These are phyloP conservation scores for Rosa chinensis DNA, from an alignment of 306 rosid genomes.

Conservation along the genomic window DNA sequence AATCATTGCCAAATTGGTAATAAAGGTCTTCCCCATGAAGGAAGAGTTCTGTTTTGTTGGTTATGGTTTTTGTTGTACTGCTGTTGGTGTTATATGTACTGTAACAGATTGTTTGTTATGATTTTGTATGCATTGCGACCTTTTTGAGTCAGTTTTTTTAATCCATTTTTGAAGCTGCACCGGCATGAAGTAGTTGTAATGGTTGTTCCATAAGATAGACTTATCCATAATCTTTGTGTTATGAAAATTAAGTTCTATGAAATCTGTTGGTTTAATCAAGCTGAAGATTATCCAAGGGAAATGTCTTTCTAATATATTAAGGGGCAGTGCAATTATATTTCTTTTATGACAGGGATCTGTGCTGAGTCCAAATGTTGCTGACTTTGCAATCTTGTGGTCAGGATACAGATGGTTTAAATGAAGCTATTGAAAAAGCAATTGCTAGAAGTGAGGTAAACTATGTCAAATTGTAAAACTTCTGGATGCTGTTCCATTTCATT, in stretches of 20 bases:
- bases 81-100: not conserved
- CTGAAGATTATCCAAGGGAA: slow-evolving; percentile 31
- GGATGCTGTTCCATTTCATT: not conserved
- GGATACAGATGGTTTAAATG: slow-evolving; percentile 86
- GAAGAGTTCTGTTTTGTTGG: not conserved
- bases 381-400: slow-evolving; percentile 93
- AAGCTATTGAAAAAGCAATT: slow-evolving; percentile 86
- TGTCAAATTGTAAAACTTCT: not conserved
- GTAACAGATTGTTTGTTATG: not conserved
- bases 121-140: not conserved
- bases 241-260: not conserved
- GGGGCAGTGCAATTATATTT: slow-evolving; percentile 55
- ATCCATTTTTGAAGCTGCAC: not conserved
- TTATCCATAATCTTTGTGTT: slow-evolving; percentile 9
- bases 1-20: not conserved
- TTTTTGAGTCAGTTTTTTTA: not conserved
- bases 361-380: slow-evolving; percentile 72
- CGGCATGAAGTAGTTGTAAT: not conserved
- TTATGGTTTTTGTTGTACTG: not conserved
- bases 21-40: not conserved
- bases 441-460: slow-evolving; percentile 85
- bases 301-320: slow-evolving; percentile 45
- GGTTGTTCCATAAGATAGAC: slow-evolving; percentile 1
- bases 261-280: not conserved
- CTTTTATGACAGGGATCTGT: slow-evolving; percentile 63